Evolutionary conservation across 306 rosid species (phyloP).

Genomic region (Rubus idaeus): DNA sequence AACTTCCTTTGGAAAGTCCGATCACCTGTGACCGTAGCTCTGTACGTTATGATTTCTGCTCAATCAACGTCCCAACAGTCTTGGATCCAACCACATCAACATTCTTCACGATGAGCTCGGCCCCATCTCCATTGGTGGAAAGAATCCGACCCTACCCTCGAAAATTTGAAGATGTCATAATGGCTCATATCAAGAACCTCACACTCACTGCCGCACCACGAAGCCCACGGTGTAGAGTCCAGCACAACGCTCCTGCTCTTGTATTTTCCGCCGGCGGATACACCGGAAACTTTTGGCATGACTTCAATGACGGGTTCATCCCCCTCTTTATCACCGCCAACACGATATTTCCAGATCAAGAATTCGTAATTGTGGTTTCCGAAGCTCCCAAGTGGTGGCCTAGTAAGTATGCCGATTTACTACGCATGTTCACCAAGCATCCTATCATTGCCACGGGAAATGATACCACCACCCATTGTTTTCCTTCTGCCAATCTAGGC

Average conservation of each 20-base stretch:
- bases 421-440: slow-evolving; percentile 23
- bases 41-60: slow-evolving; percentile 37
- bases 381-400: slow-evolving; percentile 41
- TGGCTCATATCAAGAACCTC: slow-evolving; percentile 30
- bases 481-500: slow-evolving; percentile 38
- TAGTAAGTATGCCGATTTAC: slow-evolving; percentile 34
- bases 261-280: slow-evolving; percentile 54
- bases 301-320: slow-evolving; percentile 48
- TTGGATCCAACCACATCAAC: slow-evolving; percentile 31
- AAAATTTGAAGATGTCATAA: slow-evolving; percentile 34
- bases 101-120: slow-evolving; percentile 21
- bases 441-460: slow-evolving; percentile 29
- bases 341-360: slow-evolving; percentile 22
- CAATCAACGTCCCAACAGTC: slow-evolving; percentile 31
- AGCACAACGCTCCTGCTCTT: slow-evolving; percentile 44
- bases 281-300: slow-evolving; percentile 55
- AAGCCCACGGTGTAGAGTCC: slow-evolving; percentile 22
- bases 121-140: background rate
- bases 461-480: slow-evolving; percentile 36
- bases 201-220: slow-evolving; percentile 37
- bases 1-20: background rate
- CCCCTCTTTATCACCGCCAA: slow-evolving; percentile 56
- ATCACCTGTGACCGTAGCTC: slow-evolving; percentile 43
- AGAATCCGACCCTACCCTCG: slow-evolving; percentile 53
- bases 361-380: slow-evolving; percentile 36